Percentiles rank a stretch among this genome's conserved stretches.
Conservation (phyloP, 768 basidiomycete genomes). For the Chiua virens region DNA sequence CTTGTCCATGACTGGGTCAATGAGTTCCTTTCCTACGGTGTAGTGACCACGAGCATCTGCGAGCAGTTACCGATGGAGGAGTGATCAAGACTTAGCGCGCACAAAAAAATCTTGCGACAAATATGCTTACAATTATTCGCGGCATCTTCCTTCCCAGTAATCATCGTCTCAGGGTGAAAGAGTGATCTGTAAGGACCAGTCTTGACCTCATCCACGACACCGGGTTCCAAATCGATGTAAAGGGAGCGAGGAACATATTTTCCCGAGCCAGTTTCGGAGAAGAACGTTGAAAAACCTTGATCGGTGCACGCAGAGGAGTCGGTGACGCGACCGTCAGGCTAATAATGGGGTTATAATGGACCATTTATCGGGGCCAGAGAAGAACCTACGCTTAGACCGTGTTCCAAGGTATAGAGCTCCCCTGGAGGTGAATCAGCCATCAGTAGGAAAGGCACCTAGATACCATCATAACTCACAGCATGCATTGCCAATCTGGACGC, state of each 20-base stretch:
- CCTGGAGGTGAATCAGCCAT: conserved; percentile 44
- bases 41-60: conserved; percentile 98
- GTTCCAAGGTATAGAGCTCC: conserved; percentile 98
- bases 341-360: conserved; percentile 15
- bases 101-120: not conserved
- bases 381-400: conserved; percentile 83
- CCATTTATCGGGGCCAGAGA: not conserved
- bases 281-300: conserved; percentile 96
- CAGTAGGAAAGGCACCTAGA: conserved; percentile 1
- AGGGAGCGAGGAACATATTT: conserved; percentile 97
- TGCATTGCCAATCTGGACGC: conserved; percentile 92
- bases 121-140: conserved; percentile 92
- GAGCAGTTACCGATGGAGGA: conserved; percentile 6
- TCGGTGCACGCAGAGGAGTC: conserved; percentile 57
- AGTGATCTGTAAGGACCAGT: conserved; percentile 88
- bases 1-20: conserved; percentile 96
- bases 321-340: conserved; percentile 91
- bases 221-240: conserved; percentile 94
- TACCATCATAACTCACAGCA: conserved; percentile 67
- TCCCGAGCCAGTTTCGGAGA: conserved; percentile 90
- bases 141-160: conserved; percentile 98
- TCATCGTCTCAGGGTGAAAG: conserved; percentile 97
- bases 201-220: conserved; percentile 94
- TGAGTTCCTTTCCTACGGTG: conserved; percentile 97
- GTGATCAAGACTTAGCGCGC: conserved; percentile 8